Evolutionary conservation across 345 rosid genomes (phyloP).

Genomic region (Garcia nutans): DNA sequence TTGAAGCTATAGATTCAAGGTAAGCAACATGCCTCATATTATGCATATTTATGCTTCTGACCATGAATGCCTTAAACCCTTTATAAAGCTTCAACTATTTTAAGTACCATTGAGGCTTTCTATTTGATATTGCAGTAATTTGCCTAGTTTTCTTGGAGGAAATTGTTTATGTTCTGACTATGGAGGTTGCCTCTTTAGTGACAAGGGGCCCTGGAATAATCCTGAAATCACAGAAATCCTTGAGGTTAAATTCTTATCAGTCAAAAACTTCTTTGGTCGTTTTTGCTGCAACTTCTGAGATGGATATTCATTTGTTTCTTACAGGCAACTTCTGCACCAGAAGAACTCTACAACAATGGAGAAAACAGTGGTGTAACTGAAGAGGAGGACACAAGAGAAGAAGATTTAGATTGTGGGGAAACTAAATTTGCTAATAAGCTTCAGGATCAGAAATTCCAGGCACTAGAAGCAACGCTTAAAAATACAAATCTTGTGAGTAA

Average conservation of each 20-base stretch:
- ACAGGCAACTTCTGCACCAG: slow-evolving; percentile 38
- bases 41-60: not conserved
- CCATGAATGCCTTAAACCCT: not conserved
- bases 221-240: slow-evolving; percentile 50
- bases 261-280: not conserved
- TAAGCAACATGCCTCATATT: slow-evolving; percentile 2
- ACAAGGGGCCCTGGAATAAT: slow-evolving; percentile 66
- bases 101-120: not conserved
- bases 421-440: slow-evolving; percentile 1
- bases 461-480: slow-evolving; percentile 38
- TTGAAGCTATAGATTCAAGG: slow-evolving; percentile 53
- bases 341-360: slow-evolving; percentile 26
- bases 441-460: slow-evolving; percentile 31
- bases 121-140: slow-evolving; percentile 38
- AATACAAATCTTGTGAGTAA: slow-evolving; percentile 16
- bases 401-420: slow-evolving; percentile 10
- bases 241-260: slow-evolving; percentile 40
- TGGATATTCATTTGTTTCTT: not conserved
- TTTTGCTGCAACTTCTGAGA: slow-evolving; percentile 1
- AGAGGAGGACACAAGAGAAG: slow-evolving; percentile 13
- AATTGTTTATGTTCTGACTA: slow-evolving; percentile 56
- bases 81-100: not conserved
- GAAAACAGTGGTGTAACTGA: slow-evolving; percentile 22
- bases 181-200: slow-evolving; percentile 60
- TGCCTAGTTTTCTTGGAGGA: slow-evolving; percentile 64